Evolutionary conservation across 495 filamentous ascomycete genomes (phyloP).

Genomic region (Pyronema omphalodes): DNA sequence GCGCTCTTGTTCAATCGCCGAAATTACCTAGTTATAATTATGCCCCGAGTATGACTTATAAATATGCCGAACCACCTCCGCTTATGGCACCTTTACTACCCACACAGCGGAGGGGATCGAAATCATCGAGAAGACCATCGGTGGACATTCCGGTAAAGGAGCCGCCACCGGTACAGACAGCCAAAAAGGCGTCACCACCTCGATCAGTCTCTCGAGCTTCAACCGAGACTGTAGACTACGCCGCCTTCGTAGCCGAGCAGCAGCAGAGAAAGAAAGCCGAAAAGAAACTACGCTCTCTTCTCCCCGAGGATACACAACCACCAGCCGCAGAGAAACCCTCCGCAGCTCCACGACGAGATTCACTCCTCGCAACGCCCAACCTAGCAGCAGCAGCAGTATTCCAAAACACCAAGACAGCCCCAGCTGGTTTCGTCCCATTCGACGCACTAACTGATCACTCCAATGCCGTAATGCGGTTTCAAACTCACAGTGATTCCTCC

Average conservation of each 20-base stretch:
- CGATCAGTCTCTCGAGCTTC: not conserved
- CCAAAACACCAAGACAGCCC: not conserved
- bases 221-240: constrained; percentile 1
- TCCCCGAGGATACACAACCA: not conserved
- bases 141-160: no score
- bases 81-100: no score
- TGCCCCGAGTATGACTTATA: no score
- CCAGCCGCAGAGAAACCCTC: not conserved
- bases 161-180: not conserved
- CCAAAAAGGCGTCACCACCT: not conserved
- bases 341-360: not conserved
- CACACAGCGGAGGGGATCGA: no score
- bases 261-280: constrained; percentile 1
- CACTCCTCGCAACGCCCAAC: not conserved
- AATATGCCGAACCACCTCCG: no score
- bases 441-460: not conserved
- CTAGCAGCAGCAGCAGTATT: not conserved
- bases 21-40: not conserved
- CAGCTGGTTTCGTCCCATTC: not conserved
- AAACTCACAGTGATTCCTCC: not conserved
- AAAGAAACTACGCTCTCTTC: not conserved
- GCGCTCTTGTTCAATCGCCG: not conserved
- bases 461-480: not conserved
- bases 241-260: constrained; percentile 1
- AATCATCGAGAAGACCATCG: no score